These are phyloP conservation scores for Fusarium napiforme DNA, from an alignment of 2,329 filamentous ascomycete species.

Conservation along the genomic window DNA sequence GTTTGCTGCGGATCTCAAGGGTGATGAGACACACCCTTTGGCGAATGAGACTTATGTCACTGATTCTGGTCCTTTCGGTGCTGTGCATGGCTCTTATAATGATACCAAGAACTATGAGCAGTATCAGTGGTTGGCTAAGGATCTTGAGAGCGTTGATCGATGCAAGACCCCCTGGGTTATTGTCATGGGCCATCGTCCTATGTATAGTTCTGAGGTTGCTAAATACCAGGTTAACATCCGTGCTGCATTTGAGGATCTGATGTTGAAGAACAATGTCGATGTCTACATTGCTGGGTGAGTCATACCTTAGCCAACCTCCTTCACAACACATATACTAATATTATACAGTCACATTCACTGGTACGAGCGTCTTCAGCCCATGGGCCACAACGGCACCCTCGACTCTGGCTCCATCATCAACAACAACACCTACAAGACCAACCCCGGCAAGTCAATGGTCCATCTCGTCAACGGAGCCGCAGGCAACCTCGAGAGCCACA, in stretches of 20 bases:
- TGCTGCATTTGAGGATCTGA: neutral
- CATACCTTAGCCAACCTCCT: too few relatives aligned
- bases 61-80: neutral
- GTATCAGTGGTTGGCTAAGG: slow-evolving; percentile 3
- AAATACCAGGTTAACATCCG: neutral
- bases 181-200: neutral
- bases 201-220: neutral
- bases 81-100: neutral
- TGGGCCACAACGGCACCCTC: neutral
- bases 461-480: slow-evolving; percentile 7
- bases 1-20: neutral
- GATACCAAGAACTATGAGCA: neutral
- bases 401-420: neutral
- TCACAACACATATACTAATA: neutral
- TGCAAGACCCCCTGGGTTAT: slow-evolving; percentile 12
- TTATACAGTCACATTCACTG: neutral
- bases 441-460: neutral
- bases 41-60: neutral
- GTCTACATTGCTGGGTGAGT: slow-evolving; percentile 3
- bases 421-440: neutral
- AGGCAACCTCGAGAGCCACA: slow-evolving; percentile 3
- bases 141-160: neutral
- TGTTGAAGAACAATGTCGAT: neutral
- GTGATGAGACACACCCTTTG: neutral
- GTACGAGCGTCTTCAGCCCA: slow-evolving; percentile 10